Percentiles rank a stretch among this genome's conserved stretches.
These are phyloP conservation scores for Cicer yamashitae DNA, from an alignment of 306 rosid species.

Conservation along the genomic window DNA sequence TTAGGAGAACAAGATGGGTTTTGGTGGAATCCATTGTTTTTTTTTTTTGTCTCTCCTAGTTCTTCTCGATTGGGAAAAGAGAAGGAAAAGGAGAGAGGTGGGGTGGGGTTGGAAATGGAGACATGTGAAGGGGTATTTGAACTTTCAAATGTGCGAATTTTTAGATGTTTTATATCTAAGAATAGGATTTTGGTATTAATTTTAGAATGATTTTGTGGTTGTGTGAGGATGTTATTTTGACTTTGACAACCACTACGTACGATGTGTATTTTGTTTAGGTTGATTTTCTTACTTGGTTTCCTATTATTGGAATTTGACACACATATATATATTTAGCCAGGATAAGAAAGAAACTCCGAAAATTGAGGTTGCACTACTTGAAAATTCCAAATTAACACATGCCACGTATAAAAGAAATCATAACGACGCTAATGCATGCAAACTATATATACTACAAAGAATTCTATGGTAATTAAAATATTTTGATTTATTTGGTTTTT, in stretches of 20 bases:
- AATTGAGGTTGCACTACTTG: too few relatives aligned
- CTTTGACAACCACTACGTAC: neutral
- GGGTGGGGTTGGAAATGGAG: neutral
- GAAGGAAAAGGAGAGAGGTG: neutral
- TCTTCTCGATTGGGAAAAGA: neutral
- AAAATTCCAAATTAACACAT: too few relatives aligned
- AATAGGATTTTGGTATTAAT: constrained; percentile 1
- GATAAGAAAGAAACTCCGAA: neutral
- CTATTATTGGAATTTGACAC: neutral
- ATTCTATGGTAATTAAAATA: too few relatives aligned
- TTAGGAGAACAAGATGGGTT: neutral
- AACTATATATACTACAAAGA: too few relatives aligned
- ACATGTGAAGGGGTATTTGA: neutral
- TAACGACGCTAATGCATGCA: too few relatives aligned
- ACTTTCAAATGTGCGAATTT: neutral
- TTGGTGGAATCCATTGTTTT: constrained; percentile 26
- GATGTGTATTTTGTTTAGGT: neutral
- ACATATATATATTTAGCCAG: neutral
- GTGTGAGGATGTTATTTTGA: neutral
- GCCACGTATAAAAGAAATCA: too few relatives aligned
- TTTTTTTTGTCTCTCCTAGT: neutral
- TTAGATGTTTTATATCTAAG: neutral
- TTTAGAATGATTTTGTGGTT: neutral
- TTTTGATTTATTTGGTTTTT: too few relatives aligned
- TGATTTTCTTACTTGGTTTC: neutral